Evolutionary conservation across 2,329 filamentous ascomycete species (phyloP).

Genomic region (Lomentospora prolificans): DNA sequence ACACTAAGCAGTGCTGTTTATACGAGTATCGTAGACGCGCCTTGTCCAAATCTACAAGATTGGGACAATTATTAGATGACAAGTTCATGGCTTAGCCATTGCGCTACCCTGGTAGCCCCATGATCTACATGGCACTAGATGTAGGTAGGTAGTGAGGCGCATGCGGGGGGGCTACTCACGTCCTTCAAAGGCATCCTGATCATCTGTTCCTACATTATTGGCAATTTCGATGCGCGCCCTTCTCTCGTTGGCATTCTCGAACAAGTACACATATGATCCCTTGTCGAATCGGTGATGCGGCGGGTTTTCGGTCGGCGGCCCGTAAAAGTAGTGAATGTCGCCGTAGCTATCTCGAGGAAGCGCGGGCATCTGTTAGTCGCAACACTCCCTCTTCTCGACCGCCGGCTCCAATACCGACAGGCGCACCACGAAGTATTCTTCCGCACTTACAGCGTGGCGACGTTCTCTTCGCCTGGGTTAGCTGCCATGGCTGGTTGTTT

Average conservation of each 20-base stretch:
- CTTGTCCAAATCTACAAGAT: conserved; percentile 39
- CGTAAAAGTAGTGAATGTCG: conserved; percentile 72
- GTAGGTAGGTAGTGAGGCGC: not conserved
- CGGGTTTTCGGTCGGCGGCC: conserved; percentile 53
- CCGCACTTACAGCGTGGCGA: conserved; percentile 40
- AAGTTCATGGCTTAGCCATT: no score
- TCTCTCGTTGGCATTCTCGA: conserved; percentile 59
- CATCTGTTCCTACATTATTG: conserved; percentile 61
- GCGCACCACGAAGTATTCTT: not conserved
- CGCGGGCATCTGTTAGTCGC: not conserved
- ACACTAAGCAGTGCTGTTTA: conserved; percentile 63
- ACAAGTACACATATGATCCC: conserved; percentile 70
- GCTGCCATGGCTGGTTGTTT: conserved; percentile 28
- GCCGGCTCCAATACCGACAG: not conserved
- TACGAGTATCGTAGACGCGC: conserved; percentile 60
- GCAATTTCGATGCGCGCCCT: conserved; percentile 66
- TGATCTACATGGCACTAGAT: no score
- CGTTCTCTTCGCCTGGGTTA: conserved; percentile 38
- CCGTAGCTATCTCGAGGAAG: conserved; percentile 60
- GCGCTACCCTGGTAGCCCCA: no score
- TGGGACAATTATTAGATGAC: not conserved
- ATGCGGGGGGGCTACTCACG: conserved; percentile 39
- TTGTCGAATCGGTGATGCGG: conserved; percentile 76
- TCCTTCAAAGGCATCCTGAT: conserved; percentile 73
- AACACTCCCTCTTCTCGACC: not conserved